Percentiles rank a stretch among this genome's conserved stretches.
Conservation (phyloP, 345 rosid species). For the Crucihimalaya himalaica region DNA sequence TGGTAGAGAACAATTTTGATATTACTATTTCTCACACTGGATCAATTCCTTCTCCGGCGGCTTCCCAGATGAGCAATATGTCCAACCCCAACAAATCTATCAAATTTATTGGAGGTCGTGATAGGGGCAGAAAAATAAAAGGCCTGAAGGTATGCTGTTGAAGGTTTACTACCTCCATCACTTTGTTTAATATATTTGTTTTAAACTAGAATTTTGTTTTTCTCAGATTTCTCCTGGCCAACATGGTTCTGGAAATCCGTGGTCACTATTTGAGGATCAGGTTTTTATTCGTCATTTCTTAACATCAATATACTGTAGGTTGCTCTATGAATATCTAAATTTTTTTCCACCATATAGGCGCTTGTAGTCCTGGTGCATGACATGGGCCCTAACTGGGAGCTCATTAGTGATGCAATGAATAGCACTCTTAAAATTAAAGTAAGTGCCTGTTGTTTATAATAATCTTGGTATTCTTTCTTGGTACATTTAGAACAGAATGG, state of each 20-base stretch:
- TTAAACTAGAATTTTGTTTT: constrained; percentile 32
- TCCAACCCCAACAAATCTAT: constrained; percentile 75
- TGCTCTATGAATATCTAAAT: constrained; percentile 36
- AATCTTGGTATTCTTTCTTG: constrained; percentile 7
- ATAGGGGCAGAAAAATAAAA: constrained; percentile 77
- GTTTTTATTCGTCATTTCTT: constrained; percentile 42
- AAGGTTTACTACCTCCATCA: constrained; percentile 19
- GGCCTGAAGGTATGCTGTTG: constrained; percentile 63
- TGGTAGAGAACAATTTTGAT: constrained; percentile 64
- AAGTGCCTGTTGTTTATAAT: constrained; percentile 27
- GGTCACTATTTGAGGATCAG: constrained; percentile 99
- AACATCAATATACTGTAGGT: constrained; percentile 22
- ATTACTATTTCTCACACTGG: constrained; percentile 56
- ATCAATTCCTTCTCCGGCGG: constrained; percentile 76
- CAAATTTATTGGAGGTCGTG: constrained; percentile 73
- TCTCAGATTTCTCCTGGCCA: constrained; percentile 73
- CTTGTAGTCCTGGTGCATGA: constrained; percentile 99
- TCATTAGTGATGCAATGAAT: constrained; percentile 95
- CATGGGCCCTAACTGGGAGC: constrained; percentile 99
- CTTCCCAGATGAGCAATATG: constrained; percentile 96
- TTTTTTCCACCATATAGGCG: constrained; percentile 57
- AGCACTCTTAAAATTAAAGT: constrained; percentile 91
- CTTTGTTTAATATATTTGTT: constrained; percentile 1
- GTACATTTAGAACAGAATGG: constrained; percentile 4
- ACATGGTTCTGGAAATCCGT: constrained; percentile 79